phyloP scores from a whole-genome alignment of 2,329 filamentous ascomycete species.

The Aspergillus alliaceus region DNA sequence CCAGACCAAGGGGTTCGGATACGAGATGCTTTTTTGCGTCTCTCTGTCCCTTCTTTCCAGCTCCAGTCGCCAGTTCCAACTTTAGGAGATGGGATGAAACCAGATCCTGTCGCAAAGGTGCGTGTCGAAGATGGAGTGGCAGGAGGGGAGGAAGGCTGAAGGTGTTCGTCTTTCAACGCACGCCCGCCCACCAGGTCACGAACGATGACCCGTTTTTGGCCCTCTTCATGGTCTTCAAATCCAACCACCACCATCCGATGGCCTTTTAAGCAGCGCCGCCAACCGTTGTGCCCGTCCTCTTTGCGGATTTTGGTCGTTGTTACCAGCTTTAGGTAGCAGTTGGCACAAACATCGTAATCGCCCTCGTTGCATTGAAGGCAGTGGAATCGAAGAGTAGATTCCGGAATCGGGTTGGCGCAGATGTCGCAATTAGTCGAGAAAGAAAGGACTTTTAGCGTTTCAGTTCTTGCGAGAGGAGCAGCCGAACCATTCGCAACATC shows the following conservation, averaged over 20 bases:
- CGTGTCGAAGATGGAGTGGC: neutral
- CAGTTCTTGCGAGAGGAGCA: conserved; percentile 40
- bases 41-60: conserved; percentile 43
- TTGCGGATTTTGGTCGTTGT: conserved; percentile 63
- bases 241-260: conserved; percentile 83
- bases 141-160: conserved; percentile 26
- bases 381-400: conserved; percentile 71
- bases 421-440: conserved; percentile 78
- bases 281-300: conserved; percentile 77
- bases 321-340: conserved; percentile 72
- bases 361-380: conserved; percentile 75
- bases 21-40: conserved; percentile 40
- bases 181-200: conserved; percentile 76
- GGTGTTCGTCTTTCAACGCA: conserved; percentile 62
- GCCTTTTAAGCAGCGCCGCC: conserved; percentile 76
- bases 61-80: conserved; percentile 38
- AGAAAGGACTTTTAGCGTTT: conserved; percentile 65
- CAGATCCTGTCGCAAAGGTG: neutral
- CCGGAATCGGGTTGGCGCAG: conserved; percentile 71
- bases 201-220: conserved; percentile 67
- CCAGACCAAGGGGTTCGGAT: conserved; percentile 18
- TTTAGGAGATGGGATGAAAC: conserved; percentile 27
- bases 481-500: conserved; percentile 25
- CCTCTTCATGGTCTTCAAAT: conserved; percentile 68
- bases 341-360: conserved; percentile 83